These are phyloP conservation scores for Anaeromyces robustus DNA, from an alignment of 192 early-diverging fungal genomes.

Conservation along the genomic window DNA sequence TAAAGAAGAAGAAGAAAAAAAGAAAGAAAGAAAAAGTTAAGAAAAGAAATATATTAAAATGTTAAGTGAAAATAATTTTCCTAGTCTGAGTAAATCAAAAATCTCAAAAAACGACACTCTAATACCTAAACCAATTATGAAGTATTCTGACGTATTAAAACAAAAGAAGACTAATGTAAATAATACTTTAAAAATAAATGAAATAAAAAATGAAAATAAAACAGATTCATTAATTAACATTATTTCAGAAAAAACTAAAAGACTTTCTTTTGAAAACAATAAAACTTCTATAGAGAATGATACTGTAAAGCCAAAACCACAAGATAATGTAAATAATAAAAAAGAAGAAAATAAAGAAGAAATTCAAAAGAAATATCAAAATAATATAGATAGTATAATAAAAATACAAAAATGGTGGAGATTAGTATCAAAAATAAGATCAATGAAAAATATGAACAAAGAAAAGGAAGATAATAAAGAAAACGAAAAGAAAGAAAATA, in stretches of 20 bases:
- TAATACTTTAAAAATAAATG: neutral
- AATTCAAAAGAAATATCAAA: neutral
- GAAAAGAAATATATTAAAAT: too few species aligned
- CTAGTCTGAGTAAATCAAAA: too few species aligned
- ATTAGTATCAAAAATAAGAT: neutral
- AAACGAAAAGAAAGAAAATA: neutral
- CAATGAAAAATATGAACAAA: neutral
- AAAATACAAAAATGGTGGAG: neutral
- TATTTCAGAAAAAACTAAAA: neutral
- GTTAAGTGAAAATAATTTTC: too few species aligned
- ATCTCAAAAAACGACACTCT: neutral
- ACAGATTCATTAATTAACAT: neutral
- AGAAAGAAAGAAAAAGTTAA: too few species aligned
- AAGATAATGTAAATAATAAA: neutral
- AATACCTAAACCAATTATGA: neutral
- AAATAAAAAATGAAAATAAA: neutral
- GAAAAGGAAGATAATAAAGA: neutral
- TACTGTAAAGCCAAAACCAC: neutral
- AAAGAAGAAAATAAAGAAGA: neutral
- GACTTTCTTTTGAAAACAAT: neutral
- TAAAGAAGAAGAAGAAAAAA: too few species aligned
- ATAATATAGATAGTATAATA: neutral
- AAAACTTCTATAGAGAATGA: neutral
- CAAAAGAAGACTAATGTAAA: neutral
- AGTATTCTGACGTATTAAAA: neutral